A percentile compares a stretch with the other conserved stretches of the same genome.
phyloP scores from a whole-genome alignment of 2,329 filamentous ascomycete species.

The Colletotrichum ledebouriae region DNA sequence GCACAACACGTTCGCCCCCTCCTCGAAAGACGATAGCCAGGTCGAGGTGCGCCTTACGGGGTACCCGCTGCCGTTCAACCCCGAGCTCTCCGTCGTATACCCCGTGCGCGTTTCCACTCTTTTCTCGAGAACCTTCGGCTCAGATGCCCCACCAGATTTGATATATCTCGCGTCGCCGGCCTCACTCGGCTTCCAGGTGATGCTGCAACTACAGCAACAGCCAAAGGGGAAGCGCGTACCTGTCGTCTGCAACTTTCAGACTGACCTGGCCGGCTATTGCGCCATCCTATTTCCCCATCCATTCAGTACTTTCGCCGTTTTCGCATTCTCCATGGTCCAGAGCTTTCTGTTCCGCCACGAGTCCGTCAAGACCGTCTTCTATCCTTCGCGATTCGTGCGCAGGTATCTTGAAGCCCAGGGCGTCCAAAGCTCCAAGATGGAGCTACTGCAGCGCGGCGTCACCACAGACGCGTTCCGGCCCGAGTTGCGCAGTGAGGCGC shows the following conservation, averaged over 20 bases:
- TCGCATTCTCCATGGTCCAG: conserved; percentile 73
- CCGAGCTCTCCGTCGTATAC: conserved; percentile 77
- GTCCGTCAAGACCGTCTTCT: conserved; percentile 76
- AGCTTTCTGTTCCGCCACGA: conserved; percentile 74
- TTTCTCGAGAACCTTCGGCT: conserved; percentile 70
- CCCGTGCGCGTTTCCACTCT: conserved; percentile 75
- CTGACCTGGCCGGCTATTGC: conserved; percentile 77
- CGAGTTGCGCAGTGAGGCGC: conserved; percentile 60
- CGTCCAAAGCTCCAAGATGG: conserved; percentile 69
- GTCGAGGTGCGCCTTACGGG: conserved; percentile 72
- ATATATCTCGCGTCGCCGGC: conserved; percentile 79
- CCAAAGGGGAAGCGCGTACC: conserved; percentile 66
- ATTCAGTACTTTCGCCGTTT: conserved; percentile 72
- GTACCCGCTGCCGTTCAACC: conserved; percentile 78
- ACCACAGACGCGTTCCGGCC: conserved; percentile 74
- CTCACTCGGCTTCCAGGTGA: conserved; percentile 77
- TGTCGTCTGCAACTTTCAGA: conserved; percentile 79
- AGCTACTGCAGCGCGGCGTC: conserved; percentile 74
- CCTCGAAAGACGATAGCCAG: conserved; percentile 46
- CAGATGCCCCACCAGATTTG: conserved; percentile 67
- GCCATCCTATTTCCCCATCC: conserved; percentile 76
- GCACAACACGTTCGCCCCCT: conserved; percentile 66
- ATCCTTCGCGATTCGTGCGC: conserved; percentile 74
- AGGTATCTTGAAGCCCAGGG: conserved; percentile 71
- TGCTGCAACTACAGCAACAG: conserved; percentile 76